These are phyloP conservation scores for Coffea eugenioides DNA, from an alignment of 257 asterid species.

Conservation along the genomic window DNA sequence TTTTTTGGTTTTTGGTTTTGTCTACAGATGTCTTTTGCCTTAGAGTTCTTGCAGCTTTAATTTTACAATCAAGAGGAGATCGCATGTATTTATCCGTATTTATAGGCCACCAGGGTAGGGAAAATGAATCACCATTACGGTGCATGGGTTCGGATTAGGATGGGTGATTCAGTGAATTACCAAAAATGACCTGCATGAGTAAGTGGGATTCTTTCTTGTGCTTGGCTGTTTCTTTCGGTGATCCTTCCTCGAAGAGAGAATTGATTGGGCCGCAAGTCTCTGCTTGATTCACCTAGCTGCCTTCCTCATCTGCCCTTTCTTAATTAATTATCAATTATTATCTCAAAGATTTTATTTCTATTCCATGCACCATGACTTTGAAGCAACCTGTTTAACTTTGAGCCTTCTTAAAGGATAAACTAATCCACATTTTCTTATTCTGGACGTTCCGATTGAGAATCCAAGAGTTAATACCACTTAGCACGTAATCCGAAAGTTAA, in stretches of 20 bases:
- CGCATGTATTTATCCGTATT: not conserved
- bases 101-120: not conserved
- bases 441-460: not conserved
- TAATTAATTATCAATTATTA: not conserved
- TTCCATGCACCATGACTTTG: not conserved
- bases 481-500: too few species aligned
- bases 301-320: not conserved
- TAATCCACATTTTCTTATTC: not conserved
- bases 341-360: not conserved
- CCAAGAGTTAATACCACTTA: too few species aligned
- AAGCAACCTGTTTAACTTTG: not conserved
- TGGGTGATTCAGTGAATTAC: constrained; percentile 6
- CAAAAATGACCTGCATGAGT: not conserved
- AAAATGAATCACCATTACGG: not conserved
- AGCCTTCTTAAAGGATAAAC: not conserved
- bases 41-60: too few species aligned
- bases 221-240: constrained; percentile 26
- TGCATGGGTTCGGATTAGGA: not conserved
- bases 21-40: too few species aligned
- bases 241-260: constrained; percentile 20
- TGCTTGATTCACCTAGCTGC: not conserved
- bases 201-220: constrained; percentile 37
- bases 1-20: not conserved
- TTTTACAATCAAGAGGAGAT: not conserved
- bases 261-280: constrained; percentile 36